These are phyloP conservation scores for Chalciporus piperatus DNA, from an alignment of 768 basidiomycete genomes.

Conservation along the genomic window DNA sequence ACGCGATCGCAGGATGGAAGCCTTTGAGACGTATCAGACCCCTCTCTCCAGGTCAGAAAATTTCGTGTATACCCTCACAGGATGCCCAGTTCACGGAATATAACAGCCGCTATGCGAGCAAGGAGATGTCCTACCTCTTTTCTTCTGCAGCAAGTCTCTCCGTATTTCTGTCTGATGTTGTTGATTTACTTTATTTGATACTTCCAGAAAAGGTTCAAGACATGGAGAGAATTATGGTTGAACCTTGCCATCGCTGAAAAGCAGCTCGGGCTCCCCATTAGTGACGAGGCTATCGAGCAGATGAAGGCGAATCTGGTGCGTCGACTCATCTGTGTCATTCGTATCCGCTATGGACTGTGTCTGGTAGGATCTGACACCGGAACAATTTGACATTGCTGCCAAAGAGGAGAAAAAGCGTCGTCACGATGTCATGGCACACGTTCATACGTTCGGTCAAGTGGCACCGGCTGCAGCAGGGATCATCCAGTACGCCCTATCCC, in stretches of 20 bases:
- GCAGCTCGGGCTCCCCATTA: constrained; percentile 86
- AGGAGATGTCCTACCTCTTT: constrained; percentile 97
- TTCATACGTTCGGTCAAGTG: constrained; percentile 92
- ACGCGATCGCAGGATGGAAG: constrained; percentile 44
- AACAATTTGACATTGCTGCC: constrained; percentile 90
- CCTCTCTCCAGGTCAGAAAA: constrained; percentile 69
- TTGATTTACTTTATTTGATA: background rate
- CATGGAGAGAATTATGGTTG: constrained; percentile 95
- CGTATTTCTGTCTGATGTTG: background rate
- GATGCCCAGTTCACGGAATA: constrained; percentile 1
- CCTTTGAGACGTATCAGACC: constrained; percentile 72
- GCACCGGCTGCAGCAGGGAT: constrained; percentile 95
- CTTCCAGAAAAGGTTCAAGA: constrained; percentile 84
- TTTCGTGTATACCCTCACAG: background rate
- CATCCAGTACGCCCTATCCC: constrained; percentile 66
- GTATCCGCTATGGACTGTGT: constrained; percentile 4
- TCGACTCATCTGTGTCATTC: background rate
- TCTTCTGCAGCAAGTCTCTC: constrained; percentile 72
- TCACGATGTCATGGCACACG: constrained; percentile 99
- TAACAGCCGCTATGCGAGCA: constrained; percentile 94
- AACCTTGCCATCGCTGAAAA: constrained; percentile 96
- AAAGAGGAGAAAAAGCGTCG: constrained; percentile 95
- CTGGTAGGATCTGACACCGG: constrained; percentile 72
- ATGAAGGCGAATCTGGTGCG: constrained; percentile 89
- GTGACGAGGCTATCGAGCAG: constrained; percentile 88